Base-by-base conservation (phyloP, 2,329 filamentous ascomycete genomes). In the Fusarium solani-melongenae region DNA sequence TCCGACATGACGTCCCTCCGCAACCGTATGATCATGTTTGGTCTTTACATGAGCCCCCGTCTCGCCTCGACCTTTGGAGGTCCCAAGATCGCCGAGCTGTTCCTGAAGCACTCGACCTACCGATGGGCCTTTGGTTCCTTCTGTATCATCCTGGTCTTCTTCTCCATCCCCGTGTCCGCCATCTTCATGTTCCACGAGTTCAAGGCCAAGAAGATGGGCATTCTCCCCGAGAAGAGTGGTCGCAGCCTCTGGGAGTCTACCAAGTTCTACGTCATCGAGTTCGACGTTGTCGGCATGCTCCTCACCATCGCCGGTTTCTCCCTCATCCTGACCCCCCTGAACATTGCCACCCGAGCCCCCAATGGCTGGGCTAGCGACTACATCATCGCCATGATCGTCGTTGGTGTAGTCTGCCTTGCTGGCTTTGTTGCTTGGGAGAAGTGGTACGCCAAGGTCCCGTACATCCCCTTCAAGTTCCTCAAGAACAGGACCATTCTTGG, bases 241-340 rank as follows among this genome's bases (percentile, higher is more conserved):
- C 85, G 89, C 9, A 87, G 83, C 3, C 24, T 81, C 3, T 60
- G 78, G 27, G 83, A 90, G 70, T 87, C 84, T 3, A 70, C 88
- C n/a, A 77, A 73, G 22, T 53, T 71, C 57, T 73, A 75, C 36
- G 61, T 76, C 9, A 64, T 76, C n/a, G 71, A 78, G 57, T 78
- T 78, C 51, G 76, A 78, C 22, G 83, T 89, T 12, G 77, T 88
- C 10, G 89, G 88, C 4, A 83, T 89, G 67, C 73, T 89, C n/a
- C 80, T 90, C 51, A 80, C 89, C 66, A 86, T 88, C 34, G 85
- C 83, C 7, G 84, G 87, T 10, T 86, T 88, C 67, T 84, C 84
- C 27, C 82, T 90, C 46, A 83, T 91, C 22, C 81, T 90, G 88
- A 89, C 92, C 3, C 90, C 91, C 0, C 88, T 93, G 78, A 91